Percentiles rank a stretch among this genome's conserved stretches.
Evolutionary conservation across 2,329 filamentous ascomycete species (phyloP).

Genomic region (Aureobasidium musti): DNA sequence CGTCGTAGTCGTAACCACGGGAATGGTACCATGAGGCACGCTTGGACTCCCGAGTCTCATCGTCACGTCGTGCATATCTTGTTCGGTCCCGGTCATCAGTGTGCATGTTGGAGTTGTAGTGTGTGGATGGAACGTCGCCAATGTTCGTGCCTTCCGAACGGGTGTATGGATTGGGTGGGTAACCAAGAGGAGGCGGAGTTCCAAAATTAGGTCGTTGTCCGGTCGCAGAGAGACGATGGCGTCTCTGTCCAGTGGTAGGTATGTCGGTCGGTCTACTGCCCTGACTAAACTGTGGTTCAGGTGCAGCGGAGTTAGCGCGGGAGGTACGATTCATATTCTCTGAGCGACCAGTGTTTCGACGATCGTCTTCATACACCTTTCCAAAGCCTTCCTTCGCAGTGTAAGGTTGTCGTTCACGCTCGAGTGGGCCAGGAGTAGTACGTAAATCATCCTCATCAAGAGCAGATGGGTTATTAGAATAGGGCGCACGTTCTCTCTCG

Average conservation of each 20-base stretch:
- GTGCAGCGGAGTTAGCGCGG: conserved; percentile 29
- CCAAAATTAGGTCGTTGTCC: conserved; percentile 14
- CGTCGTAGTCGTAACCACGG: conserved; percentile 20
- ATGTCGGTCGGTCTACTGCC: conserved; percentile 30
- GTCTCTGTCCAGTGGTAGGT: conserved; percentile 19
- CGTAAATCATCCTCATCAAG: conserved; percentile 45
- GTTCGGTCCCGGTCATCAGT: conserved; percentile 25
- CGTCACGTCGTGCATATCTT: conserved; percentile 21
- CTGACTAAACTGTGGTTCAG: conserved; percentile 21
- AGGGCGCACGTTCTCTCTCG: conserved; percentile 48
- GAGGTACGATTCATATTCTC: conserved; percentile 26
- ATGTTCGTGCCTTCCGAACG: conserved; percentile 32
- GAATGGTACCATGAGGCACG: conserved; percentile 2
- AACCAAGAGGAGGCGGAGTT: conserved; percentile 13
- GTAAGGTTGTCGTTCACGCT: conserved; percentile 68
- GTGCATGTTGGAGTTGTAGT: conserved; percentile 32
- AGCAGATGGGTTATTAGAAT: conserved; percentile 40
- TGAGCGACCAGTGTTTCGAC: conserved; percentile 29
- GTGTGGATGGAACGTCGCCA: conserved; percentile 29
- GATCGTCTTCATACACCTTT: conserved; percentile 55
- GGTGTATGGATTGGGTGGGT: conserved; percentile 29
- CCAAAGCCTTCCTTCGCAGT: conserved; percentile 60
- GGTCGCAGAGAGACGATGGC: conserved; percentile 28
- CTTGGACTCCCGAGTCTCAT: conserved; percentile 6
- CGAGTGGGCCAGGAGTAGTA: conserved; percentile 54